These are phyloP conservation scores for Butyriboletus loyo DNA, from an alignment of 768 basidiomycete genomes.

Conservation along the genomic window DNA sequence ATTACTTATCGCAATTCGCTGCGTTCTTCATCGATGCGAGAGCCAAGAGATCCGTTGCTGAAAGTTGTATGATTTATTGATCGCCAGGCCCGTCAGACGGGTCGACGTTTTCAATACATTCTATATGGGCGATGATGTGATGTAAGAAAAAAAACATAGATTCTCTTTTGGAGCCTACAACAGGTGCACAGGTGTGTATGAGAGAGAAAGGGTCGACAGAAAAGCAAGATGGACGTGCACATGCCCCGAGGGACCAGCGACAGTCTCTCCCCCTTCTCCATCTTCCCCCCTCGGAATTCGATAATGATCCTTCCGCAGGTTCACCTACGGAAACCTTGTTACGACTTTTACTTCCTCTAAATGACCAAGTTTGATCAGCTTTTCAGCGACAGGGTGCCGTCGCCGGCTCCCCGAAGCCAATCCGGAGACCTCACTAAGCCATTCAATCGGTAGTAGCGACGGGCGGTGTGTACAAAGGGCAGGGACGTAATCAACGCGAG, in stretches of 20 bases:
- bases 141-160: slow-evolving; percentile 3
- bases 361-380: slow-evolving; percentile 77
- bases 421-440: slow-evolving; percentile 86
- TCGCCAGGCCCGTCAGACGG: background rate
- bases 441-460: slow-evolving; percentile 91
- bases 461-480: slow-evolving; percentile 90
- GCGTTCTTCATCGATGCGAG: slow-evolving; percentile 79
- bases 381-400: slow-evolving; percentile 51
- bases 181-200: too few species aligned
- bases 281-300: slow-evolving; percentile 32
- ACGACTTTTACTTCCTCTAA: slow-evolving; percentile 85
- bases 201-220: too few species aligned
- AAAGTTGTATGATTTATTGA: slow-evolving; percentile 36
- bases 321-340: slow-evolving; percentile 82
- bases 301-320: slow-evolving; percentile 79
- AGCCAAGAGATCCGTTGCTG: slow-evolving; percentile 74
- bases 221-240: too few species aligned
- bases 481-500: slow-evolving; percentile 88
- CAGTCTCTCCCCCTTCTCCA: too few species aligned
- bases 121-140: too few species aligned
- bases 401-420: slow-evolving; percentile 62
- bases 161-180: too few species aligned
- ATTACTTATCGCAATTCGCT: slow-evolving; percentile 80
- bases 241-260: too few species aligned
- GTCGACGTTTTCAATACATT: slow-evolving; percentile 2